Evolutionary conservation across 345 rosid genomes (phyloP).

Genomic region (Aquilaria malaccensis): DNA sequence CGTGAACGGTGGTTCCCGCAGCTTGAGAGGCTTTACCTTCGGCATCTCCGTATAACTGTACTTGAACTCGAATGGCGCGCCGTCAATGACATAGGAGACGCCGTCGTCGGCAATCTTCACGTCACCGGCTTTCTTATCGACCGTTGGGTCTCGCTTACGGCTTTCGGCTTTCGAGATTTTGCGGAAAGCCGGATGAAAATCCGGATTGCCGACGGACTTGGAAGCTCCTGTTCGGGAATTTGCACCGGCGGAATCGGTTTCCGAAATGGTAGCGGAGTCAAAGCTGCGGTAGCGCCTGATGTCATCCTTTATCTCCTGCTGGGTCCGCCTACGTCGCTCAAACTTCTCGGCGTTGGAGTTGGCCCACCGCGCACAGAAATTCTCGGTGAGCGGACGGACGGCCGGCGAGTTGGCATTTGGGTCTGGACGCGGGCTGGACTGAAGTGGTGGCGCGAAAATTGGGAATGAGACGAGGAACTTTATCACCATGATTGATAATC

Average conservation of each 20-base stretch:
- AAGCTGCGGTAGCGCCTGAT: slow-evolving; percentile 65
- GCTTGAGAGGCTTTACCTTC: slow-evolving; percentile 63
- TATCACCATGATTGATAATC: slow-evolving; percentile 38
- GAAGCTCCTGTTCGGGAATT: slow-evolving; percentile 18
- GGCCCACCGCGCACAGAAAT: slow-evolving; percentile 74
- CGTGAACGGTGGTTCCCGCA: slow-evolving; percentile 68
- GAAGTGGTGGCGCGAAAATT: slow-evolving; percentile 43
- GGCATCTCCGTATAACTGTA: slow-evolving; percentile 97
- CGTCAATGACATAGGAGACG: slow-evolving; percentile 61
- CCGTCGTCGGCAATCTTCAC: slow-evolving; percentile 59
- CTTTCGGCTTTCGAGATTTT: slow-evolving; percentile 16
- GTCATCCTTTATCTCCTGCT: slow-evolving; percentile 63
- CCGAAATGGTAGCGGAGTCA: slow-evolving; percentile 30
- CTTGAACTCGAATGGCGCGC: slow-evolving; percentile 91
- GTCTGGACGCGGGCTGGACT: slow-evolving; percentile 10
- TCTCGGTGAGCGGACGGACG: slow-evolving; percentile 35
- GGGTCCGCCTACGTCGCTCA: slow-evolving; percentile 52
- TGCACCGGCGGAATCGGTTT: slow-evolving; percentile 12
- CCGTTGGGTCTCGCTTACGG: slow-evolving; percentile 14
- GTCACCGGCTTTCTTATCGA: slow-evolving; percentile 29
- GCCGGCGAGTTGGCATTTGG: slow-evolving; percentile 10
- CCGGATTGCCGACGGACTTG: slow-evolving; percentile 57
- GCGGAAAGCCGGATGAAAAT: slow-evolving; percentile 39
- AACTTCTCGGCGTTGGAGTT: slow-evolving; percentile 65
- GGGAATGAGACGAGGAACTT: slow-evolving; percentile 58